Conservation (phyloP, 1,284 basidiomycete species). For the Cryptococcus wingfieldii region DNA sequence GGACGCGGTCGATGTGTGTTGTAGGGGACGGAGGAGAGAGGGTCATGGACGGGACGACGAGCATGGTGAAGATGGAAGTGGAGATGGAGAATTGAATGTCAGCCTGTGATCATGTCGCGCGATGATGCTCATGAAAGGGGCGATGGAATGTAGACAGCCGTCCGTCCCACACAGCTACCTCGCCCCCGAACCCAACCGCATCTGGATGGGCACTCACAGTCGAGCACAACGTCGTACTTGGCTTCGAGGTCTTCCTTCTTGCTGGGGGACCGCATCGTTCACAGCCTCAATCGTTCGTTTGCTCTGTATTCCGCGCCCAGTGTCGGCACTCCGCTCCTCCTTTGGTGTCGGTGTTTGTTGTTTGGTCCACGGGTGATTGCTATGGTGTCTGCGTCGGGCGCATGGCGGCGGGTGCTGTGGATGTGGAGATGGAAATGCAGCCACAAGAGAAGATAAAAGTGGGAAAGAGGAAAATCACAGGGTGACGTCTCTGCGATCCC, state of each 20-base stretch:
- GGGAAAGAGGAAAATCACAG: no score
- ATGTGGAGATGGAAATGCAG: no score
- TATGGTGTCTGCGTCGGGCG: no score
- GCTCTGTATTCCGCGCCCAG: no score
- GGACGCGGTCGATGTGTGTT: slow-evolving; percentile 4
- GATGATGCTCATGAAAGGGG: not conserved
- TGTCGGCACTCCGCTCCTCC: no score
- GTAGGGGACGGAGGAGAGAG: not conserved
- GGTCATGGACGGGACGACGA: not conserved
- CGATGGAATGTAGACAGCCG: not conserved
- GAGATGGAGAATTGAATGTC: not conserved
- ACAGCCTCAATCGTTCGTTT: no score
- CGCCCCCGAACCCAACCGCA: not conserved
- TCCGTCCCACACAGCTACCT: not conserved
- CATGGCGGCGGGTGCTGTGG: no score
- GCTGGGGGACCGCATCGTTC: slow-evolving; percentile 15
- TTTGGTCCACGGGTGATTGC: no score
- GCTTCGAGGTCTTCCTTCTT: slow-evolving; percentile 26
- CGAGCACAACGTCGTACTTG: slow-evolving; percentile 37
- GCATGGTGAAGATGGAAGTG: not conserved
- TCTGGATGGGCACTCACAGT: slow-evolving; percentile 26
- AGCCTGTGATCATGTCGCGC: not conserved
- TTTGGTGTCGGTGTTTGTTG: no score
- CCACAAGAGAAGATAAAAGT: no score
- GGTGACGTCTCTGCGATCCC: no score